Evolutionary conservation across 768 basidiomycete species (phyloP), one percentile per base, ranked within the genome.

Genomic region (Holtermanniella nyarrowii): DNA sequence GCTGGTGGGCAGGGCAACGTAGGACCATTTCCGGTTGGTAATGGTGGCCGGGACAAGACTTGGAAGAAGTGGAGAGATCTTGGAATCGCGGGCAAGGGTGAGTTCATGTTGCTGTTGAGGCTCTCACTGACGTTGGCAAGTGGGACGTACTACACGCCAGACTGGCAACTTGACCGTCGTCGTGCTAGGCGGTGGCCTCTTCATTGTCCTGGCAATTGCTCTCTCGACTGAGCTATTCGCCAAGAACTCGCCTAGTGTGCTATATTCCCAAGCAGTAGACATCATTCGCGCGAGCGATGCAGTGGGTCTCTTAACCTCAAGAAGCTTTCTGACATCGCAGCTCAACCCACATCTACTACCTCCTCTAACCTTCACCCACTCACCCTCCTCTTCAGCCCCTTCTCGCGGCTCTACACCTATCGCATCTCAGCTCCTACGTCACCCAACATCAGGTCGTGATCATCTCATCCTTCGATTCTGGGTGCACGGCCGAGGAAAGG

Each of bases 401-500:
- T 55, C 62, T 0, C 56, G 70, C 18, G 63, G 65, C 26, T 61
- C 66, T 0, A 55, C 66, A 1, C 66, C 65, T 3, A 48, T 71
- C 26, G 58, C 63, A 27, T 61, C 60, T 23, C 58, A 58, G n/a
- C 45, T 61, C 46, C 41, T 66, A 18, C 54, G 59, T n/a, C 60
- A 71, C 40, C 65, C 68, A 11, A 53, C 49, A 26, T 63, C 68
- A 16, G 59, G 59, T 13, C 59, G 68, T 20, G 70, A 71, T 49
- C 70, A 71, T 51, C 51, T 71, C 37, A 52, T 71, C n/a, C 46
- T 71, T 14, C 67, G 68, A 2, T 71, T 71, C 59, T 71, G 54
- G 54, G 62, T 71, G 0, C 70, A 71, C 47, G 70, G 70, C 2
- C 48, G 68, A 27, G 63, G 66, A 0, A 59, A 56, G 43, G 61